These are phyloP conservation scores for Magnaporthiopsis incrustans DNA, from an alignment of 2,329 filamentous ascomycete genomes.

Conservation along the genomic window DNA sequence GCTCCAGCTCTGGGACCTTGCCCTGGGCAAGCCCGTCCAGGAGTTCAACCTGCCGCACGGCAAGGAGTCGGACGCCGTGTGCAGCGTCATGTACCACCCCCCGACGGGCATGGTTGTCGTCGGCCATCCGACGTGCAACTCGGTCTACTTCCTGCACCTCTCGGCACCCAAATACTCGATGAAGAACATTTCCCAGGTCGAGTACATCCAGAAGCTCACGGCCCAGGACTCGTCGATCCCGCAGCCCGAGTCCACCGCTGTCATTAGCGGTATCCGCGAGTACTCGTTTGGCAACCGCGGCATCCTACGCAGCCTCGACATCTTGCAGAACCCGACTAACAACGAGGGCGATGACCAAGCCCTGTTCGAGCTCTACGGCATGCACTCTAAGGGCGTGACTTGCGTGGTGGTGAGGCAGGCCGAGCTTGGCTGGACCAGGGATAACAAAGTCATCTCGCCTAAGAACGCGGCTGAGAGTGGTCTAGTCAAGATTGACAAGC, in stretches of 20 bases:
- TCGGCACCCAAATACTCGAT: constrained; percentile 91
- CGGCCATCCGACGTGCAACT: constrained; percentile 93
- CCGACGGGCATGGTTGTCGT: constrained; percentile 88
- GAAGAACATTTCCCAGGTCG: constrained; percentile 74
- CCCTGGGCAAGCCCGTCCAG: constrained; percentile 88
- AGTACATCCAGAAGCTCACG: constrained; percentile 73
- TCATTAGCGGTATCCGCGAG: constrained; percentile 93
- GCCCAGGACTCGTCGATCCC: constrained; percentile 65
- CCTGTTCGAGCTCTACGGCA: constrained; percentile 90
- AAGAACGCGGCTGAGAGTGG: constrained; percentile 70
- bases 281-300: constrained; percentile 87
- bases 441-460: constrained; percentile 77
- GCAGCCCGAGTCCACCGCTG: constrained; percentile 87
- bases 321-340: constrained; percentile 63
- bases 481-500: constrained; percentile 64
- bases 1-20: constrained; percentile 95
- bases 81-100: constrained; percentile 91
- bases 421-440: constrained; percentile 84
- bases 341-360: constrained; percentile 61
- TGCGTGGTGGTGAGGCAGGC: constrained; percentile 78
- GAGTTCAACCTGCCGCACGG: constrained; percentile 94
- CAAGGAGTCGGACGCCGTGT: constrained; percentile 95
- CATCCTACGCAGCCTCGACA: constrained; percentile 79
- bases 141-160: constrained; percentile 91
- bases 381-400: constrained; percentile 96